These are phyloP conservation scores for Cochlearia excelsa DNA, from an alignment of 345 rosid species.

Conservation along the genomic window DNA sequence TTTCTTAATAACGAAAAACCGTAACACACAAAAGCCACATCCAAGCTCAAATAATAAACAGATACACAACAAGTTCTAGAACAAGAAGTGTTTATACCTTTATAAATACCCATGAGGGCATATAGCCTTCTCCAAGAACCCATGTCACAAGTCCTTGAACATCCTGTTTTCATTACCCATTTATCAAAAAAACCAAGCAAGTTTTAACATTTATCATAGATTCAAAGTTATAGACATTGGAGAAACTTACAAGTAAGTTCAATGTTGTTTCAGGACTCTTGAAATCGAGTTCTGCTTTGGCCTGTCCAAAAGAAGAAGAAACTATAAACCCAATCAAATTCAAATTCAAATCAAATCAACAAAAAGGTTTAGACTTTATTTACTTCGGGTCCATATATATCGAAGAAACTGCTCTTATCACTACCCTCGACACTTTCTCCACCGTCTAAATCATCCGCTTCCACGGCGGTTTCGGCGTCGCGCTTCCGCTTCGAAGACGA, in stretches of 20 bases:
- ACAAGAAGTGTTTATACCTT: conserved; percentile 45
- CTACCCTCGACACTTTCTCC: conserved; percentile 23
- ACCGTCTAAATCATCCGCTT: conserved; percentile 19
- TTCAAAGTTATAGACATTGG: background rate
- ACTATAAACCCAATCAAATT: background rate
- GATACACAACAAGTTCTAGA: background rate
- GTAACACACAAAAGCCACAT: background rate
- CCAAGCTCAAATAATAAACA: conserved; percentile 4
- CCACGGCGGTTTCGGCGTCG: conserved; percentile 35
- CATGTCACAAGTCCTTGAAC: conserved; percentile 96
- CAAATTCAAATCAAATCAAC: background rate
- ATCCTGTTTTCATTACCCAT: conserved; percentile 50
- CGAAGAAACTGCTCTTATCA: conserved; percentile 41
- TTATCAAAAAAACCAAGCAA: background rate
- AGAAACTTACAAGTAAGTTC: conserved; percentile 60
- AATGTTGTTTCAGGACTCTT: conserved; percentile 62
- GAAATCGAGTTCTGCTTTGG: conserved; percentile 72
- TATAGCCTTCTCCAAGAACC: conserved; percentile 88
- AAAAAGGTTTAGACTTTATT: background rate
- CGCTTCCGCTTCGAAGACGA: conserved; percentile 36
- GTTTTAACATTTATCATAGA: too few relatives aligned
- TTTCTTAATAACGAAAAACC: background rate
- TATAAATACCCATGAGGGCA: conserved; percentile 90
- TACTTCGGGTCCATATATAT: conserved; percentile 78
- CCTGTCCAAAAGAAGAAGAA: conserved; percentile 42